phyloP scores from a whole-genome alignment of 129 eudicot genomes.

The Tagetes patula region DNA sequence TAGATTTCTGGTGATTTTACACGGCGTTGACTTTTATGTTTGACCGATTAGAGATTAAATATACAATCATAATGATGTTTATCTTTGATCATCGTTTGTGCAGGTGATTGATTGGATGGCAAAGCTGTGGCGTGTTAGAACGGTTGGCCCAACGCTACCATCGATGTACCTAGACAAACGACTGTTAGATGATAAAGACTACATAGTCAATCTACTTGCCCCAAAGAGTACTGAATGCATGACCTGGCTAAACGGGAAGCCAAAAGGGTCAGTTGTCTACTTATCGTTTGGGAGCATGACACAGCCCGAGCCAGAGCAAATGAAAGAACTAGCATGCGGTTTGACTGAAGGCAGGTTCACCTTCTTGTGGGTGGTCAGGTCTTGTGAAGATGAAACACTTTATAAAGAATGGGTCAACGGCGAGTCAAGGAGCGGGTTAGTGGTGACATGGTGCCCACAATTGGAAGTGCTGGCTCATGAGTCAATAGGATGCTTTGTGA shows the following conservation, averaged over 20 bases:
- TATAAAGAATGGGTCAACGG: conserved; percentile 14
- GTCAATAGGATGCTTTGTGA: conserved; percentile 44
- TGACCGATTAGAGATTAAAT: neutral
- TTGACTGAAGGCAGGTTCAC: conserved; percentile 21
- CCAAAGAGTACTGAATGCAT: conserved; percentile 34
- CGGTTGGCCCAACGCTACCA: conserved; percentile 42
- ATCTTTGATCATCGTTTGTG: neutral
- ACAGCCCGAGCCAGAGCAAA: conserved; percentile 31
- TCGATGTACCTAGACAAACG: conserved; percentile 39
- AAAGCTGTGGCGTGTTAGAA: conserved; percentile 37
- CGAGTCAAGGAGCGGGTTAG: conserved; percentile 22
- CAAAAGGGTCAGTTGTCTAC: conserved; percentile 35
- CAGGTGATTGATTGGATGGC: conserved; percentile 38
- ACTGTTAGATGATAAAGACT: conserved; percentile 32
- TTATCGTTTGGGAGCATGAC: conserved; percentile 37
- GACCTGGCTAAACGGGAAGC: conserved; percentile 37
- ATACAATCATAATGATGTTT: neutral
- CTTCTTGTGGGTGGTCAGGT: conserved; percentile 41
- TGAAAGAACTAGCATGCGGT: conserved; percentile 29
- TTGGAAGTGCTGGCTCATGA: conserved; percentile 41
- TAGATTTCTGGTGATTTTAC: too few species aligned
- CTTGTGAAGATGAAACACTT: conserved; percentile 19
- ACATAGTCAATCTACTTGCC: conserved; percentile 13
- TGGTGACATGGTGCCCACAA: conserved; percentile 43
- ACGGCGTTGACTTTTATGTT: too few species aligned